These are phyloP conservation scores for Phaeodactylum tricornutum DNA, from an alignment of 108 stramenopile genomes.

Conservation along the genomic window DNA sequence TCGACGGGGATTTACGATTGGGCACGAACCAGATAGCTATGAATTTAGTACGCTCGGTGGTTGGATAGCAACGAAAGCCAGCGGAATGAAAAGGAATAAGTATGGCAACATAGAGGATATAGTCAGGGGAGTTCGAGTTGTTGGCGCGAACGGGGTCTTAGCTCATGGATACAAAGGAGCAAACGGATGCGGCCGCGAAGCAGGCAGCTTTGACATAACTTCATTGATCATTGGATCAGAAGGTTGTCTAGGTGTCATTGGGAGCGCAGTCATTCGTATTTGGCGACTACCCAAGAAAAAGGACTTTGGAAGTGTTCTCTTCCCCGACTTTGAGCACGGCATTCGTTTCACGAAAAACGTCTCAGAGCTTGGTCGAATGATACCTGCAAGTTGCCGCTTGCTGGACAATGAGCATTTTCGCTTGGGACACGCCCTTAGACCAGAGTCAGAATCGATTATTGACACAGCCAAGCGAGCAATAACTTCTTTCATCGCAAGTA, in stretches of 20 bases:
- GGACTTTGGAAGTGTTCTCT: constrained; percentile 61
- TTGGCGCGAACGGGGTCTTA: constrained; percentile 45
- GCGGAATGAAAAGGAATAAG: constrained; percentile 91
- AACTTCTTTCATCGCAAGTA: background rate
- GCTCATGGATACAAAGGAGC: constrained; percentile 31
- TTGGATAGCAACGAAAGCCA: constrained; percentile 95
- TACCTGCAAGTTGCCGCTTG: constrained; percentile 80
- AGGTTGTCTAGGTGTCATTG: constrained; percentile 85
- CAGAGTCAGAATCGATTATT: constrained; percentile 21
- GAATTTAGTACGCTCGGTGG: constrained; percentile 95
- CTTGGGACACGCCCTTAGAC: constrained; percentile 80
- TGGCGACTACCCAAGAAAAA: constrained; percentile 65
- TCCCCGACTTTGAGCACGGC: constrained; percentile 68
- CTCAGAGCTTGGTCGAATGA: constrained; percentile 27
- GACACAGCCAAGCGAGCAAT: constrained; percentile 23
- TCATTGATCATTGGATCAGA: constrained; percentile 86
- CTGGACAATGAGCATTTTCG: constrained; percentile 91
- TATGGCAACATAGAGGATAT: constrained; percentile 97
- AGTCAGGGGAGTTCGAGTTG: constrained; percentile 67
- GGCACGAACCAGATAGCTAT: constrained; percentile 92
- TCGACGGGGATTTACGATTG: constrained; percentile 80
- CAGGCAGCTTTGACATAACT: constrained; percentile 68
- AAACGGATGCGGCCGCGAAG: constrained; percentile 53
- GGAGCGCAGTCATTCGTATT: constrained; percentile 79
- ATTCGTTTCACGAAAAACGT: constrained; percentile 64